A percentile compares a stretch with the other conserved stretches of the same genome.
Conservation (phyloP, 495 filamentous ascomycete species). For the Talaromyces proteolyticus region DNA sequence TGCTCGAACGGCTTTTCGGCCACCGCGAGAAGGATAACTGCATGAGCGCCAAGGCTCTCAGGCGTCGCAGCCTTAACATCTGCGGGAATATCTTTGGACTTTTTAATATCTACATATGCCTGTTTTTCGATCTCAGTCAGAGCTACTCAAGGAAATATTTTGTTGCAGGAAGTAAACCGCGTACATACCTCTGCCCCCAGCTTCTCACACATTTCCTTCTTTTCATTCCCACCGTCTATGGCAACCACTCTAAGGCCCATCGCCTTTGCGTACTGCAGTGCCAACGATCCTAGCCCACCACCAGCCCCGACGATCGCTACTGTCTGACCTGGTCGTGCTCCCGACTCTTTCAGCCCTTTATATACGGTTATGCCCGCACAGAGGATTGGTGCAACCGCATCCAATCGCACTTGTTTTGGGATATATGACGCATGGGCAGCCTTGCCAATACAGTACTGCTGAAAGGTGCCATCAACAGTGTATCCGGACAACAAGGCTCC, state of each 20-base stretch:
- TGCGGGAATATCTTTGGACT: slow-evolving; percentile 65
- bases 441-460: slow-evolving; percentile 86
- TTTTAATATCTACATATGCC: slow-evolving; percentile 73
- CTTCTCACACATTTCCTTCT: slow-evolving; percentile 56
- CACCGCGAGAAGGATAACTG: slow-evolving; percentile 79
- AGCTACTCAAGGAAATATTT: slow-evolving; percentile 8
- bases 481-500: slow-evolving; percentile 74
- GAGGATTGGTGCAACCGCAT: slow-evolving; percentile 75
- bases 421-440: slow-evolving; percentile 78
- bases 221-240: slow-evolving; percentile 77
- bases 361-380: slow-evolving; percentile 92
- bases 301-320: slow-evolving; percentile 87
- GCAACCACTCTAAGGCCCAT: slow-evolving; percentile 78
- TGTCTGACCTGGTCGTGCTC: slow-evolving; percentile 64
- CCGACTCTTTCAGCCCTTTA: slow-evolving; percentile 77
- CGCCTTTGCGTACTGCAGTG: slow-evolving; percentile 80
- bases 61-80: slow-evolving; percentile 74
- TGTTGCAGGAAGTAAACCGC: background rate
- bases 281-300: slow-evolving; percentile 77
- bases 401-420: slow-evolving; percentile 67
- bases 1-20: slow-evolving; percentile 92
- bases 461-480: slow-evolving; percentile 88
- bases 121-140: no score
- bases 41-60: slow-evolving; percentile 80
- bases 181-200: slow-evolving; percentile 59